Percentiles rank a stretch among this genome's conserved stretches.
These are phyloP conservation scores for Pythium aquatile DNA, from an alignment of 352 stramenopile genomes.

Conservation along the genomic window DNA sequence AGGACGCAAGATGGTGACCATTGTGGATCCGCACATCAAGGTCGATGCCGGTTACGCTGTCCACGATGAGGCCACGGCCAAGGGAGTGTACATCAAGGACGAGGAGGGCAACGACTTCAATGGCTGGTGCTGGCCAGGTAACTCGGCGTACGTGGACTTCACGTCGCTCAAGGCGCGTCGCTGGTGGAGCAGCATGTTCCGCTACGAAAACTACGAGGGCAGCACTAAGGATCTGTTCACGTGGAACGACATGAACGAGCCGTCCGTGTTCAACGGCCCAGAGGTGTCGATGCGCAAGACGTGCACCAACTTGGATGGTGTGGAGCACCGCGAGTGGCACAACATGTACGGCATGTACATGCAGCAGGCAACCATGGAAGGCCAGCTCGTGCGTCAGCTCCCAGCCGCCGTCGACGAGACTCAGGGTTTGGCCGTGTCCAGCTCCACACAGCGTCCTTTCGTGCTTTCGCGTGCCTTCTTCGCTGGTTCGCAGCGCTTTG, in stretches of 20 bases:
- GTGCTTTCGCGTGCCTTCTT: slow-evolving; percentile 98
- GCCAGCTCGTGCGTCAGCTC: slow-evolving; percentile 81
- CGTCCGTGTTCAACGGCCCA: slow-evolving; percentile 98
- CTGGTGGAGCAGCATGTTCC: slow-evolving; percentile 97
- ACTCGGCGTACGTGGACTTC: slow-evolving; percentile 98
- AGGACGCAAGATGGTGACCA: slow-evolving; percentile 98
- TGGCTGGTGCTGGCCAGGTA: slow-evolving; percentile 99
- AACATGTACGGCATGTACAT: slow-evolving; percentile 99
- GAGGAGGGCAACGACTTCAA: slow-evolving; percentile 96
- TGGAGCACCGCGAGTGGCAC: slow-evolving; percentile 99
- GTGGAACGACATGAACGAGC: slow-evolving; percentile 99
- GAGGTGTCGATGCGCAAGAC: slow-evolving; percentile 99
- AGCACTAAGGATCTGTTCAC: slow-evolving; percentile 94
- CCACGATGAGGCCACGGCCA: slow-evolving; percentile 68
- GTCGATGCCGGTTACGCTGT: slow-evolving; percentile 95
- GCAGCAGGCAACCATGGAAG: slow-evolving; percentile 95
- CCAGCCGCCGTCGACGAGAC: slow-evolving; percentile 23
- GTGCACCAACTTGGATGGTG: slow-evolving; percentile 85
- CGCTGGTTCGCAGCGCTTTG: slow-evolving; percentile 95
- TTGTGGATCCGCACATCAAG: slow-evolving; percentile 99
- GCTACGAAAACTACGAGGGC: slow-evolving; percentile 93
- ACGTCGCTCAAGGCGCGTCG: slow-evolving; percentile 89
- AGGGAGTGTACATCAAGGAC: slow-evolving; percentile 96
- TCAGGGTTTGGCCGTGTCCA: slow-evolving; percentile 45
- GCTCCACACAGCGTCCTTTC: slow-evolving; percentile 91